Conservation (phyloP, 371 early-diverging fungal species). For the Fennellomyces sp. region DNA sequence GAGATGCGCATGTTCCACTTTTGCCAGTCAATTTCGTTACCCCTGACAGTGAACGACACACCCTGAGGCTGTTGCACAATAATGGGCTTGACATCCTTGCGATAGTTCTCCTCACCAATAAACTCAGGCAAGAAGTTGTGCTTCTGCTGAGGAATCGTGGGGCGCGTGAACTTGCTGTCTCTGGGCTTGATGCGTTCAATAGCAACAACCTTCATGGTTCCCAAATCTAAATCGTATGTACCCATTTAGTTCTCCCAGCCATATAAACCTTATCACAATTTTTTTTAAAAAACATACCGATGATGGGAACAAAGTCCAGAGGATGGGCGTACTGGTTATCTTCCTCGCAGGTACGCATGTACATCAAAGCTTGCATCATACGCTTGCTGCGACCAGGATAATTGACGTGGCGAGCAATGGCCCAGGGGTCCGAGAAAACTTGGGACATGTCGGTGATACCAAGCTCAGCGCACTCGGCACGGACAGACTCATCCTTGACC, state of each 20-base stretch:
- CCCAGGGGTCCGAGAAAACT: constrained; percentile 56
- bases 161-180: constrained; percentile 50
- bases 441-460: constrained; percentile 53
- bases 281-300: constrained; percentile 29
- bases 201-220: constrained; percentile 44
- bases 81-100: constrained; percentile 58
- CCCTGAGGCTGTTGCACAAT: constrained; percentile 57
- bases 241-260: neutral
- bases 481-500: constrained; percentile 39
- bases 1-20: constrained; percentile 61
- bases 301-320: constrained; percentile 54
- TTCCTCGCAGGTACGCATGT: constrained; percentile 54
- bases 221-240: constrained; percentile 30
- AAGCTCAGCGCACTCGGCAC: constrained; percentile 44
- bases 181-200: constrained; percentile 50
- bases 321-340: constrained; percentile 61
- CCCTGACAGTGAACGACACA: constrained; percentile 53
- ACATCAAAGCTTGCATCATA: constrained; percentile 56
- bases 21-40: constrained; percentile 59
- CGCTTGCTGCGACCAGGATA: constrained; percentile 46
- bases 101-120: constrained; percentile 44
- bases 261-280: neutral
- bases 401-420: constrained; percentile 48
- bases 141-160: constrained; percentile 42
- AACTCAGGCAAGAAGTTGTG: constrained; percentile 59